Base-by-base conservation (phyloP, 2,329 filamentous ascomycete species). In the Allantophomopsis cytisporea region DNA sequence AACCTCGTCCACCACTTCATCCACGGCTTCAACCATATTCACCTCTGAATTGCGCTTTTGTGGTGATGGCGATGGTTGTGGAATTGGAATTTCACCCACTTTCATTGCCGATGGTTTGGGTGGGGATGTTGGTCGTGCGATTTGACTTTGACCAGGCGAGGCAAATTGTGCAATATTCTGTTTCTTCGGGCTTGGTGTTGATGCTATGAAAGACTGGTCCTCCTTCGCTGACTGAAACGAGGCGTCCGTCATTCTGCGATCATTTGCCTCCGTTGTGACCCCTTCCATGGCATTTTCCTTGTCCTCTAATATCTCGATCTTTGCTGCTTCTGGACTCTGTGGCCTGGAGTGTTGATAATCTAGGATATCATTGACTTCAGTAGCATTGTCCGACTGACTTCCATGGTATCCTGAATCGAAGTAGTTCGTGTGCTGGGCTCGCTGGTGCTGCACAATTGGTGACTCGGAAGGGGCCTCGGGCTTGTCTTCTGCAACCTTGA, bases 371-470 rank as follows among this genome's bases (percentile, higher is more conserved):
- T 36, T n/a, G 13, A 21, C n/a, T 15, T 36, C 35, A 6, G 18
- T 21, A 11, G 48, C 41, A 30, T 46, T 40, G 34, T 48, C 43
- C 21, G 49, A 38, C 48, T 79, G 75, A 49, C 77, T 81, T 36
- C 78, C 80, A 60, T 83, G 76, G 50, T 84, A 85, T 20, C 81
- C 80, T 28, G 81, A 85, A 49, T 85, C 80, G 1, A 64, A 63
- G 38, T 37, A 36, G 33, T 43, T 32, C 39, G 38, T 13, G 36
- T 38, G 31, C 38, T 16, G 16, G 17, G 16, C 8, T 33, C n/a
- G 15, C 14, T 18, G 21, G 7, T 16, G 12, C 15, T 16, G 23
- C 7, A 45, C 45, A 37, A 41, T 39, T 8, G 13, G 31, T 8
- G 43, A 40, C 36, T 41, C 42, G 31, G 48, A 47, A 28, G 23